Evolutionary conservation across 306 rosid species (phyloP), one percentile per base, ranked within the genome.

Genomic region (Begonia masoniana): DNA sequence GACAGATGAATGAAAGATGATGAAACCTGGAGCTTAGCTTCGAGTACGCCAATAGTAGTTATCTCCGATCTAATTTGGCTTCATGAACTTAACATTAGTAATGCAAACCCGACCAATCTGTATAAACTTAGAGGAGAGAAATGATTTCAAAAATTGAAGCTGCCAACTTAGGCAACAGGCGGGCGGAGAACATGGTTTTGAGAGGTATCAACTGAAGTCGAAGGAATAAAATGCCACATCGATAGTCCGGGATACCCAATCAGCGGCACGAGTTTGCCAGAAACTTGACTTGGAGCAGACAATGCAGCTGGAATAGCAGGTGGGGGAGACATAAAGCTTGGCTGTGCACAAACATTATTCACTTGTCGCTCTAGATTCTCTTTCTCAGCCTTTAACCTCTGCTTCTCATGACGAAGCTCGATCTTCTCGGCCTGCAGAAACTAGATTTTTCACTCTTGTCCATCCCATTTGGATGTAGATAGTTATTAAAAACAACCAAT

Each of bases 191-290:
- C 75, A 58, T 91, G 96, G 70, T 91, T 96, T 59, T 70, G 80
- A 23, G 99, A 91, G 41, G 94, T 86, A 56, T 91, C 99, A 57
- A 91, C 58, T 8, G 84, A 67, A 36, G 94, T 71, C 13, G 85
- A 88, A 10, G 93, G 74, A 88, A 86, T 78, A 60, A 81, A 83
- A 66, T 86, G 94, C 99, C 99, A 91, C 96, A 91, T 91, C 14
- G 84, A 75, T 12, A 83, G 60, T 57, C 99, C 92, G 46, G 96
- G 92, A 62, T 91, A 91, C 31, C 96, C 95, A 9, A 79, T 71
- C 21, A 78, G 79, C 23, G 99, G 99, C 67, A 86, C 68, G 62
- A 83, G 49, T 74, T 91, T 91, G 55, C 79, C 80, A 43, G 78
- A 79, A 58, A 68, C 58, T 52, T 91, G 85, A 15, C 74, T 82